Evolutionary conservation across 2,329 filamentous ascomycete species (phyloP), one percentile per base, ranked within the genome.

Genomic region (Talaromyces rugulosus): DNA sequence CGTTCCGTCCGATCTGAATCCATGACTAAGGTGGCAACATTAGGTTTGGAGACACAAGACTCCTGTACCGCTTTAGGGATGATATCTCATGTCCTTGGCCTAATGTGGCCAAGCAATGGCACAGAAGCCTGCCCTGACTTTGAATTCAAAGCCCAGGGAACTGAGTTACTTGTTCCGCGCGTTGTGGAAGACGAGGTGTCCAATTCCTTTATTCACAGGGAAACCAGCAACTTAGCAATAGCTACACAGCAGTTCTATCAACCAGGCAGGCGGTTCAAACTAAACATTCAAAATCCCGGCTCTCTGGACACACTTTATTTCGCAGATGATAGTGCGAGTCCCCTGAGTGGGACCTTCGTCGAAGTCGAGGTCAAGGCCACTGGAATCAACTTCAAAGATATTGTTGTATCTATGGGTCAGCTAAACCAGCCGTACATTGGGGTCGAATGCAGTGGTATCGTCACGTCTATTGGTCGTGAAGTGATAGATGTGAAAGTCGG

Each of bases 381-480:
- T 2, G 62, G 62, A 14, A 56, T 61, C n/a, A 62, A 62, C 44
- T 62, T 62, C 50, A 58, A 59, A 40, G 62, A 62, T n/a, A 30
- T 62, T 42, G 42, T 62, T n/a, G 56, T 62, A n/a, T 42, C 58
- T 16, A 59, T 62, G 56, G 61, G 61, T 1, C 58, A 59, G 33
- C 42, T 62, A 8, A 56, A 11, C n/a, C 58, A 60, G 12, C 40
- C 27, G 66, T 60, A 64, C 2, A 70, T 77, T n/a, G 71, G 71
- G 1, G 50, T 62, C 18, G 84, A 85, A 60, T 75, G 70, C 61
- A 69, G 70, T 53, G 77, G 73, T 11, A 61, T 73, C 33, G 67
- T 79, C 23, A 71, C 66, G 28, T 62, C 68, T 47, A 65, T 74
- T 5, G 74, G 74, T 50, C 56, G 66, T 51, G 56, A 66, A 30